phyloP scores from a whole-genome alignment of 2,329 filamentous ascomycete species.

The Keithomyces neogunnii region DNA sequence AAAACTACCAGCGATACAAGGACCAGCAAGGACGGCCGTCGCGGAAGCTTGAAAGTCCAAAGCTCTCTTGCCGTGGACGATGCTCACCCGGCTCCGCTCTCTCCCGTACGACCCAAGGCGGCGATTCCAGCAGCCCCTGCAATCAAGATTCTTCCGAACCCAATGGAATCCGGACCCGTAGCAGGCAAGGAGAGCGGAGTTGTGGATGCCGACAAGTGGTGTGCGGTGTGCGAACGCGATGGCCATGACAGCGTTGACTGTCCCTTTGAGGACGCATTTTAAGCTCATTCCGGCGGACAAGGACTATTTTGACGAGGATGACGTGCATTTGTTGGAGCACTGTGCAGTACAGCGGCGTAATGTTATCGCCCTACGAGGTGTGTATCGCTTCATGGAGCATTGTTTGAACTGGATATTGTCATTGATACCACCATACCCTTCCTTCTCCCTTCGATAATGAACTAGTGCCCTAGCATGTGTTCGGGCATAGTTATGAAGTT shows the following conservation, averaged over 20 bases:
- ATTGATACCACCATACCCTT: conserved; percentile 26
- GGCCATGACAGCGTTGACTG: conserved; percentile 95
- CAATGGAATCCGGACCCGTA: conserved; percentile 58
- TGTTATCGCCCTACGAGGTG: conserved; percentile 10
- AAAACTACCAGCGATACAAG: conserved; percentile 22
- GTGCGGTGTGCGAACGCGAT: conserved; percentile 89
- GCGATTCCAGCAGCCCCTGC: conserved; percentile 27
- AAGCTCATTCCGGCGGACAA: neutral
- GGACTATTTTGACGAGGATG: neutral
- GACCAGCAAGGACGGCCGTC: conserved; percentile 24
- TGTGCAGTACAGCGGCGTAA: conserved; percentile 11
- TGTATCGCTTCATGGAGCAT: conserved; percentile 14
- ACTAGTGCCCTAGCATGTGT: conserved; percentile 7
- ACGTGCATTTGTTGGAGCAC: neutral
- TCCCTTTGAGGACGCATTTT: conserved; percentile 78
- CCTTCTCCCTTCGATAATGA: conserved; percentile 14
- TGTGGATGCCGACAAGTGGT: conserved; percentile 86
- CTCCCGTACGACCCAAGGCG: conserved; percentile 40
- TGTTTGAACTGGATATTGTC: conserved; percentile 20
- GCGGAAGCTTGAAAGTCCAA: conserved; percentile 30
- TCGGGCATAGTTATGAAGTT: conserved; percentile 7
- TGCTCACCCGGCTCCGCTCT: conserved; percentile 46
- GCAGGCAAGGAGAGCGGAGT: conserved; percentile 72
- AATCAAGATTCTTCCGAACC: conserved; percentile 47
- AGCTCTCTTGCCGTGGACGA: conserved; percentile 31